Evolutionary conservation across 331 rosid genomes (phyloP), one percentile per base, ranked within the genome.

Genomic region (Quercus lobata): DNA sequence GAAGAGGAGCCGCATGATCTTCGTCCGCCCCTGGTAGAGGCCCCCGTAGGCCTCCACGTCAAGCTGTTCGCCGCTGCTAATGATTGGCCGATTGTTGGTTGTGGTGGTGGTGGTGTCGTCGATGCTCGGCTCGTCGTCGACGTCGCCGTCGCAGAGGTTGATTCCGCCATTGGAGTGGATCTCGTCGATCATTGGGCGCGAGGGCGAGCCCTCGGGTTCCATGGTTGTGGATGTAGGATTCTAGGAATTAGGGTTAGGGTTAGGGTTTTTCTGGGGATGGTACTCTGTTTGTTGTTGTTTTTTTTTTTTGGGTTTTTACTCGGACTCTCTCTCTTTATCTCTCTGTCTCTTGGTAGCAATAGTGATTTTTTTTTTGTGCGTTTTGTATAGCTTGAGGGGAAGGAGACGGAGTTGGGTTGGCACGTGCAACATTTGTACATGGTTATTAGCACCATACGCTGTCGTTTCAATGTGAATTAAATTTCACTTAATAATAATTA

Each of bases 31-130:
- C 4, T 90, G 54, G 82, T 96, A 96, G 18, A 90, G 97, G 74
- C 89, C 81, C 3, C 95, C 97, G 75, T 90, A 96, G 1, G 98
- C 99, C 78, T 96, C 98, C 82, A 96, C 71, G 82, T 96, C 99
- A 65, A 96, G 97, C 65, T 92, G 98, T 85, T 96, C 99, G 54
- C 98, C 97, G 85, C 95, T 93, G 44, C 72, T 68, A 32, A 91
- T 85, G 75, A 93, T 91, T 3, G 97, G 93, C 3, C 93, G 78
- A 12, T 79, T 86, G 77, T 62, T 85, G 27, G 86, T 2, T 2
- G 46, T 41, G 46, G 46, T 41, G 46, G 46, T 35, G 46, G 95
- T 49, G 54, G 15, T 11, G 17, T 3, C 17, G 72, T 86, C 86
- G 7, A 9, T 9, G 66, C 66, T 60, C 17, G 52, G 52, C 44